Evolutionary conservation across 306 rosid species (phyloP).

Genomic region (Adenanthera pavonina): DNA sequence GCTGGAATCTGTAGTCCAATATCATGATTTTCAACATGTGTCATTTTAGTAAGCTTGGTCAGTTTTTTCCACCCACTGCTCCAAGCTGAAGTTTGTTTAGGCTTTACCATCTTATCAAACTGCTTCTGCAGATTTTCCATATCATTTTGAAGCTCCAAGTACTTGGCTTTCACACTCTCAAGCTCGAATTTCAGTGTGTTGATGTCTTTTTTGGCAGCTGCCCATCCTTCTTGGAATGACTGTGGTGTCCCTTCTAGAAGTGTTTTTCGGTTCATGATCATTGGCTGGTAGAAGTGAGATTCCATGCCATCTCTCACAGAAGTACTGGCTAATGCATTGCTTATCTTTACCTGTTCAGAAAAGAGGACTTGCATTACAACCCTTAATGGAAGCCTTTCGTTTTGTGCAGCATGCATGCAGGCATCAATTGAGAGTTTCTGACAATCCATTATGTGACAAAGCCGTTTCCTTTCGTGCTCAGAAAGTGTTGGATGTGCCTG

Average conservation of each 20-base stretch:
- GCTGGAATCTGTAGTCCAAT: slow-evolving; percentile 54
- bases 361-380: slow-evolving; percentile 96
- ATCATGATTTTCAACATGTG: slow-evolving; percentile 62
- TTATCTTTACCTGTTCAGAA: slow-evolving; percentile 93
- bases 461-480: slow-evolving; percentile 94
- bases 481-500: slow-evolving; percentile 96
- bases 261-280: slow-evolving; percentile 72
- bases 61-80: slow-evolving; percentile 95
- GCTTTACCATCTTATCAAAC: slow-evolving; percentile 81
- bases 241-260: slow-evolving; percentile 95
- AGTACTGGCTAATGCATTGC: slow-evolving; percentile 73
- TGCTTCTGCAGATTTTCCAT: slow-evolving; percentile 89
- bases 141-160: slow-evolving; percentile 83
- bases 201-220: slow-evolving; percentile 87
- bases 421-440: slow-evolving; percentile 98
- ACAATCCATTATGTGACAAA: slow-evolving; percentile 96
- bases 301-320: slow-evolving; percentile 68
- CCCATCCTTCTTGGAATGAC: slow-evolving; percentile 99
- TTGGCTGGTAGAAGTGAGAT: slow-evolving; percentile 72
- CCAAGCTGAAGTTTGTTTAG: slow-evolving; percentile 86
- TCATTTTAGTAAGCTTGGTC: slow-evolving; percentile 78
- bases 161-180: slow-evolving; percentile 82
- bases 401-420: slow-evolving; percentile 97
- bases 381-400: slow-evolving; percentile 92
- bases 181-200: slow-evolving; percentile 92